Evolutionary conservation across 768 basidiomycete species (phyloP).

Genomic region (Aureoboletus auriporus): DNA sequence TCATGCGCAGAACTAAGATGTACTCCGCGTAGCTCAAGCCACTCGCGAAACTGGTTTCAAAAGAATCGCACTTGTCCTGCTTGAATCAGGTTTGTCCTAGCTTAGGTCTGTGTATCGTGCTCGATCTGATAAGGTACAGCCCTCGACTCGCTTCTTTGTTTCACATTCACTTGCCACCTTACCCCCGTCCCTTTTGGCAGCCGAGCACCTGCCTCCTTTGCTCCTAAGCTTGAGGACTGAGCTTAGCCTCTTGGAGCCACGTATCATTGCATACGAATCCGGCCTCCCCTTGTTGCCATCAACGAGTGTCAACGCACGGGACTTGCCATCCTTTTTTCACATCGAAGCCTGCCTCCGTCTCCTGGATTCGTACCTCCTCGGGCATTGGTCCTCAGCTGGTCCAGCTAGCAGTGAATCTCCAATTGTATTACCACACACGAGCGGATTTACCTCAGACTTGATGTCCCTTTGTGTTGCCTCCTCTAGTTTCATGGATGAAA

Average conservation of each 20-base stretch:
- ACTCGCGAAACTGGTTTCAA: constrained; percentile 34
- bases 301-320: constrained; percentile 8
- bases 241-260: constrained; percentile 36
- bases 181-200: constrained; percentile 40
- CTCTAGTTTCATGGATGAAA: constrained; percentile 32
- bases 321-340: constrained; percentile 39
- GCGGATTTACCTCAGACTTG: constrained; percentile 42
- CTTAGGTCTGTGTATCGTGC: background rate
- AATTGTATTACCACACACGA: constrained; percentile 7
- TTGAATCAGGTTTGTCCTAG: constrained; percentile 15
- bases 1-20: constrained; percentile 4
- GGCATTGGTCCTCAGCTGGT: constrained; percentile 42
- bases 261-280: constrained; percentile 36
- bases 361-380: constrained; percentile 60
- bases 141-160: constrained; percentile 53
- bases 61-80: constrained; percentile 29
- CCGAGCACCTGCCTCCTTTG: constrained; percentile 27
- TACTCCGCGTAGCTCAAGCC: constrained; percentile 29
- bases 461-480: constrained; percentile 49
- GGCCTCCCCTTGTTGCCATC: constrained; percentile 39
- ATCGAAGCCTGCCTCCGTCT: constrained; percentile 55
- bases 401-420: constrained; percentile 12
- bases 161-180: constrained; percentile 47
- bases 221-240: constrained; percentile 34
- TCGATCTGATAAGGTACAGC: constrained; percentile 28